A percentile compares a stretch with the other conserved stretches of the same genome.
phyloP scores from a whole-genome alignment of 2,329 filamentous ascomycete species.

The Fusarium sp. region DNA sequence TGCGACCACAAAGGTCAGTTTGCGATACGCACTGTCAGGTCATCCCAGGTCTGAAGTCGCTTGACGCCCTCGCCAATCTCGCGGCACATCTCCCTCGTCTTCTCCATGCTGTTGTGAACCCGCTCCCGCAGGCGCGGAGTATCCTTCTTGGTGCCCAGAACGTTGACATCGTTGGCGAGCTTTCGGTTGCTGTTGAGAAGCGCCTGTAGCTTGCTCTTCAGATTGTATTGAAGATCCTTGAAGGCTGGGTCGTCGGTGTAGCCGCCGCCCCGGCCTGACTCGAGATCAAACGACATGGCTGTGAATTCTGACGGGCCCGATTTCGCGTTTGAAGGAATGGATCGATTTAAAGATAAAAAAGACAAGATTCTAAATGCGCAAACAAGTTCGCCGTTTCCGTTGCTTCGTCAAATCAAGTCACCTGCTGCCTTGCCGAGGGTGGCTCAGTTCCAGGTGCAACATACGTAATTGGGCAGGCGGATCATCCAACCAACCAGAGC shows the following conservation, averaged over 20 bases:
- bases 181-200: slow-evolving; percentile 90
- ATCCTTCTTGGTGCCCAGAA: slow-evolving; percentile 90
- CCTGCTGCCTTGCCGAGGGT: slow-evolving; percentile 42
- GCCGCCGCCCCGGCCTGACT: slow-evolving; percentile 80
- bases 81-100: slow-evolving; percentile 88
- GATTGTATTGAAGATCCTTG: slow-evolving; percentile 80
- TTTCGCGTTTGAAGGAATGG: slow-evolving; percentile 4
- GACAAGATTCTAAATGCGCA: slow-evolving; percentile 6
- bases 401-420: slow-evolving; percentile 33
- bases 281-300: slow-evolving; percentile 91
- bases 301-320: background rate
- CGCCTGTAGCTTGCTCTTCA: slow-evolving; percentile 90
- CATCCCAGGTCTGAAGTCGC: slow-evolving; percentile 88
- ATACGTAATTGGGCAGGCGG: slow-evolving; percentile 44
- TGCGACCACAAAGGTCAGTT: slow-evolving; percentile 10
- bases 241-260: slow-evolving; percentile 96
- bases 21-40: slow-evolving; percentile 74
- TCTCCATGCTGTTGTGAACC: slow-evolving; percentile 87
- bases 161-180: slow-evolving; percentile 84
- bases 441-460: slow-evolving; percentile 37
- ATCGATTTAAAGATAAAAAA: slow-evolving; percentile 5
- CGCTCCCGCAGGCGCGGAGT: slow-evolving; percentile 91
- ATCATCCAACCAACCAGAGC: slow-evolving; percentile 14
- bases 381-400: slow-evolving; percentile 8
- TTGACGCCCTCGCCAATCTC: slow-evolving; percentile 94